Evolutionary conservation across 306 rosid species (phyloP), one percentile per base, ranked within the genome.

Genomic region (Senna tora): DNA sequence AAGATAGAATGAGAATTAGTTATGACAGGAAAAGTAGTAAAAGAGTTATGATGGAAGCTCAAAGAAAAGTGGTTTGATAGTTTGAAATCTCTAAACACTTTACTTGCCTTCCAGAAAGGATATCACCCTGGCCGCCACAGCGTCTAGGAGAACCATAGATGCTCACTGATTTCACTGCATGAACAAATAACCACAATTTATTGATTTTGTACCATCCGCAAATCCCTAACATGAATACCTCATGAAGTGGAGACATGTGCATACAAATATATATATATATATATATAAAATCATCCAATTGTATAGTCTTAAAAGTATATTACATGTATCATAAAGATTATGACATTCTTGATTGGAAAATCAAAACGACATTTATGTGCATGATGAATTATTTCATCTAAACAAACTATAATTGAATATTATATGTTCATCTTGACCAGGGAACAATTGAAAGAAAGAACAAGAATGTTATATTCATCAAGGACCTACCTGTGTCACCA

Each of bases 91-190:
- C 60, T 4, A 72, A 43, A 38, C 41, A 69, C 17, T 38, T 38
- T 21, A 81, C 98, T 82, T 87, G 82, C 98, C 96, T 93, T 87
- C 98, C 98, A 75, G 93, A 90, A 79, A 93, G 98, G 75, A 93
- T 87, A 76, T 93, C 98, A 41, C 98, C 98, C 79, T 93, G 98
- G 68, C 96, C 98, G 45, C 97, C 96, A 69, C 96, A 92, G 60
- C 98, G 92, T 54, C 98, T 87, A 65, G 92, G 95, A 83, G 96
- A 92, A 71, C 98, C 96, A 45, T 83, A 86, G 65, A 90, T 77
- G 82, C 92, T 85, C 59, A 90, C 95, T 61, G 95, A 88, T 77
- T 79, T 81, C 56, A 90, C 98, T 92, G 89, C 83, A 81, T 5
- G 53, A 47, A 65, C n/a, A 20, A 67, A 72, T 43, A 72, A 67